phyloP scores from a whole-genome alignment of 352 stramenopile genomes.

The Pythium pyrilobum region DNA sequence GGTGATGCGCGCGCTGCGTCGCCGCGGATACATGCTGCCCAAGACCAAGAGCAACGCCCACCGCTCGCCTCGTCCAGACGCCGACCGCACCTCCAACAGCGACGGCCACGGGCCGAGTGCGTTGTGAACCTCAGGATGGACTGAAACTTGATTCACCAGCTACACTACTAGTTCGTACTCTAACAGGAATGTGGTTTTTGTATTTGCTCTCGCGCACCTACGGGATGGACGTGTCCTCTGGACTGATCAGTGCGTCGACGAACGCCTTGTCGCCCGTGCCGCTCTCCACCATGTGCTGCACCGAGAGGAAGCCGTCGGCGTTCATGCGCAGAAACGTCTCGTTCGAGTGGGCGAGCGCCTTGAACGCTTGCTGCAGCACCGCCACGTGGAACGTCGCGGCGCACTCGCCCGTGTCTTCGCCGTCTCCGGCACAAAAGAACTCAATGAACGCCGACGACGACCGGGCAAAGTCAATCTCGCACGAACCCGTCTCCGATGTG shows the following conservation, averaged over 20 bases:
- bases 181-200: too few relatives aligned
- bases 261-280: conserved; percentile 71
- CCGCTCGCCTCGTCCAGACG: conserved; percentile 11
- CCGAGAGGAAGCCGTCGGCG: conserved; percentile 66
- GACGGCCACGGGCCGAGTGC: too few relatives aligned
- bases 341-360: conserved; percentile 65
- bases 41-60: conserved; percentile 16
- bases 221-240: conserved; percentile 41
- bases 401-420: conserved; percentile 20
- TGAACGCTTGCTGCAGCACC: conserved; percentile 78
- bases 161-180: too few relatives aligned
- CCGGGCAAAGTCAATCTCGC: conserved; percentile 73
- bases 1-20: conserved; percentile 62
- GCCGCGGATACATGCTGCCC: conserved; percentile 69
- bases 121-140: too few relatives aligned
- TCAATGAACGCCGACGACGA: conserved; percentile 79
- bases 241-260: conserved; percentile 74
- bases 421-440: conserved; percentile 46
- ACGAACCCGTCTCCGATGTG: conserved; percentile 65
- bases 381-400: conserved; percentile 72
- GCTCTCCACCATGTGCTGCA: conserved; percentile 36
- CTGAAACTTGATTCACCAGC: too few relatives aligned
- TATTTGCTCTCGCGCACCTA: too few relatives aligned
- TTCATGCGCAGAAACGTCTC: conserved; percentile 85
- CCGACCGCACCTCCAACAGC: background rate